Base-by-base conservation (phyloP, 1,284 basidiomycete genomes). In the Rhodotorula sp. region DNA sequence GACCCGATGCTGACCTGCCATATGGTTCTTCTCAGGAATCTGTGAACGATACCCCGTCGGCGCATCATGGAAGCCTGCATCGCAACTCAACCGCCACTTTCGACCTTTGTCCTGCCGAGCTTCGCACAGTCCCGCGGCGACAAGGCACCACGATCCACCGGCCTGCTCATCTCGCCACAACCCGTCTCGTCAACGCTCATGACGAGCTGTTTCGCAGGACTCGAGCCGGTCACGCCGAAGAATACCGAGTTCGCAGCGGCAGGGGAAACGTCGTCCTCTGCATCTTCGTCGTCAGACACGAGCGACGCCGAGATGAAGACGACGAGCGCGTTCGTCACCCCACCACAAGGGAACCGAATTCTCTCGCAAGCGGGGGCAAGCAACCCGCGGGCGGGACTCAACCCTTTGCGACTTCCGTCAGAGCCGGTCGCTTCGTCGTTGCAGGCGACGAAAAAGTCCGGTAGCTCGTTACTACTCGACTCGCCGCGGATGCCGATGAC, bases 281-380 rank as follows among this genome's bases (percentile, higher is more conserved):
- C 39, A 8, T 48, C 62, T 26, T n/a, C 57, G 0, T 51, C 58
- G n/a, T 65, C 70, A 31, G 7, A 23, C 43, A 31, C 46, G 12
- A 3, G 16, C 23, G 74, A 76, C 39, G 59, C 59, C 23, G 62
- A 68, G 15, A 74, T 76, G 74, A 8, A 68, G 15, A 72, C 74
- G 72, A 8, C 18, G 3, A 68, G 70, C 51, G 66, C 72, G 8
- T 76, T 67, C 58, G 67, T 47, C 12, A 64, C 62, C 8, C 62
- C 62, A 8, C 56, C 56, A 6, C 56, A 51, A 34, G 69, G 70
- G 7, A 62, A 70, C 15, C 65, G 72, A 16, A 58, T 65, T 52
- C 52, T 66, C 18, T 31, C 59, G 0, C 31, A n/a, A 6, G 16
- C 65, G 5, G 59, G 60, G 16, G 21, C 70, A 20, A n/a, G 48